Base-by-base conservation (phyloP, 148 eudicot species). In the Cornus suecica region DNA sequence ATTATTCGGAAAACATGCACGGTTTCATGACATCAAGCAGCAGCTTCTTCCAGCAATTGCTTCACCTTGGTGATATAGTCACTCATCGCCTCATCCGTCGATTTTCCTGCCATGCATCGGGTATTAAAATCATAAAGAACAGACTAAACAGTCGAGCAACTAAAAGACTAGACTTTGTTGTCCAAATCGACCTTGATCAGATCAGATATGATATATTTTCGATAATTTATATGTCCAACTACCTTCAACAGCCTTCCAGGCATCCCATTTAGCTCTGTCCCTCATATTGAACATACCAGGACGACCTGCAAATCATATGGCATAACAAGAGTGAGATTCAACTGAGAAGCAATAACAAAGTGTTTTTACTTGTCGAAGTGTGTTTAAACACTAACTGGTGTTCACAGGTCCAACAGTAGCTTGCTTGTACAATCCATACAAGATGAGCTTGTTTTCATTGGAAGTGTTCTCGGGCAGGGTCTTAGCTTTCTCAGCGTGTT, bases 31-130 rank as follows among this genome's bases (percentile, higher is more conserved):
- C 54, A 48, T 48, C 54, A 48, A 32, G 81, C 75, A 76, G 89
- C 86, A 31, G 87, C 92, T 80, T 85, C 94, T 85, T 96, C 99
- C 64, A 85, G 79, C 86, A 96, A 75, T 81, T 93, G 97, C 79
- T 96, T 96, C 84, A 85, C 99, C 92, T 96, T 96, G 62, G 99
- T 96, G 86, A 96, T 86, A 76, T 96, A 96, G 62, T 93, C 94
- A 52, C 69, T 81, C 99, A 88, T 93, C 25, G 91, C 86, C 51
- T 88, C 93, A 5, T 96, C 99, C 68, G 77, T 74, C 23, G 93
- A 79, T 91, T 90, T 93, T 82, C 92, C 99, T 96, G 86, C 79
- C 77, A 76, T 9, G 56, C 24, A 34, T 15, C 16, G 20, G 20
- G 10, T 2, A 16, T 11, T 11, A 48, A 15, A 45, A 20, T 28